phyloP scores from a whole-genome alignment of 2,329 filamentous ascomycete genomes.

The Phyllosticta citriasiana region DNA sequence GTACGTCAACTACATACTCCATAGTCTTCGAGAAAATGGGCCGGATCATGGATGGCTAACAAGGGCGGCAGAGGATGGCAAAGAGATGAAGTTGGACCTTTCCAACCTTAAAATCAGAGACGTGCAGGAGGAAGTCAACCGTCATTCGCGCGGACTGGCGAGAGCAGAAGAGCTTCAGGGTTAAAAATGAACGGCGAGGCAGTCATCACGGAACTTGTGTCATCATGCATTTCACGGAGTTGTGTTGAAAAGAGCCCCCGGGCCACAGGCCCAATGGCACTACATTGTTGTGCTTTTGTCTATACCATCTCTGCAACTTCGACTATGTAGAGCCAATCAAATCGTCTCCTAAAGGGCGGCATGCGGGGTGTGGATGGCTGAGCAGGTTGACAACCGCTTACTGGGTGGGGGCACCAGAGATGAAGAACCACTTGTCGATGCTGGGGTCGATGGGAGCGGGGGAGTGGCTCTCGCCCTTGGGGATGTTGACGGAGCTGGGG shows the following conservation, averaged over 20 bases:
- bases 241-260: neutral
- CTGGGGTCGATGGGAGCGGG: constrained; percentile 87
- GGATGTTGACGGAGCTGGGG: constrained; percentile 63
- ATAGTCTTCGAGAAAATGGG: neutral
- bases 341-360: neutral
- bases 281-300: constrained; percentile 8
- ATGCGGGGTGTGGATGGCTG: neutral
- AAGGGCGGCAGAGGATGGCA: constrained; percentile 66
- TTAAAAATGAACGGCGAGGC: neutral
- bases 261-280: neutral
- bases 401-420: constrained; percentile 74
- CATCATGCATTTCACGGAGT: constrained; percentile 12
- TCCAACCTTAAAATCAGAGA: constrained; percentile 76
- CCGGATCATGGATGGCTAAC: neutral
- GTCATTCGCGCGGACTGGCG: constrained; percentile 73
- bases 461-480: constrained; percentile 65
- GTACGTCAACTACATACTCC: constrained; percentile 38
- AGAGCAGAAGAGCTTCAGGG: constrained; percentile 68
- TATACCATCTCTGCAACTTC: constrained; percentile 8
- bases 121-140: constrained; percentile 77
- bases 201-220: neutral
- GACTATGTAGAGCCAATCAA: constrained; percentile 6
- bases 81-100: constrained; percentile 74
- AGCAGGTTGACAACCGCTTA: constrained; percentile 20
- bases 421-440: constrained; percentile 99